A percentile compares a stretch with the other conserved stretches of the same genome.
These are phyloP conservation scores for Protomyces inouyei DNA, from an alignment of 1,139 yeast species.

Conservation along the genomic window DNA sequence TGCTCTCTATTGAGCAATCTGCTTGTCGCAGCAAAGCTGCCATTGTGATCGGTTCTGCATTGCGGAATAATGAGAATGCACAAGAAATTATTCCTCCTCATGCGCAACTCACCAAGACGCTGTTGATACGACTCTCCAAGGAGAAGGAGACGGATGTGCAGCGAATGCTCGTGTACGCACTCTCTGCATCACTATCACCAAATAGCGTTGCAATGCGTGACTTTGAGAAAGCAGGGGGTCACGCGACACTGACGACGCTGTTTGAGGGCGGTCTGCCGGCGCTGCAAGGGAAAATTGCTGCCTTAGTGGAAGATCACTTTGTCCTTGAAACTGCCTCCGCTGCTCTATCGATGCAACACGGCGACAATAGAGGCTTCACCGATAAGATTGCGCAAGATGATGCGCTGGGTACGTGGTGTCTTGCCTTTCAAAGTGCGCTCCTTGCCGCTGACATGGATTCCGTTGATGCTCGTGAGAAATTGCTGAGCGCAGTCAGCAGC, in stretches of 20 bases:
- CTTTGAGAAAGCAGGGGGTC: conserved; percentile 29
- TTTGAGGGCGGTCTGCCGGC: conserved; percentile 26
- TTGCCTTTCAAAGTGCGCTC: conserved; percentile 7
- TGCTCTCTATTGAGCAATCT: conserved; percentile 33
- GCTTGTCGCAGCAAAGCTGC: conserved; percentile 38
- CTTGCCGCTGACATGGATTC: conserved; percentile 2
- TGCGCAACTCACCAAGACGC: conserved; percentile 27
- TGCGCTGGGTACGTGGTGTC: conserved; percentile 14
- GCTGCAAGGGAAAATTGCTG: conserved; percentile 31
- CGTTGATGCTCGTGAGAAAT: conserved; percentile 28
- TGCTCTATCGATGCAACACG: conserved; percentile 1
- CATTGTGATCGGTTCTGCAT: conserved; percentile 40
- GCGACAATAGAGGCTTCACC: background rate
- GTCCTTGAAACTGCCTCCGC: conserved; percentile 16
- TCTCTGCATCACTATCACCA: conserved; percentile 37
- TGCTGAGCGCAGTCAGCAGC: conserved; percentile 36
- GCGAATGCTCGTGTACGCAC: conserved; percentile 36
- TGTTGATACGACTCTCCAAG: conserved; percentile 33
- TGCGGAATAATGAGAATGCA: conserved; percentile 72
- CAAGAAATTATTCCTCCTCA: conserved; percentile 37
- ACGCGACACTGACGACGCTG: conserved; percentile 25
- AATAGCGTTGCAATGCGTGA: conserved; percentile 32
- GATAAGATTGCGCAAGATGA: background rate
- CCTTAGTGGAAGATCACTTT: conserved; percentile 33
- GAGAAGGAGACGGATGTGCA: conserved; percentile 31